These are phyloP conservation scores for Pseudopyricularia cyperi DNA, from an alignment of 2,329 filamentous ascomycete genomes.

Conservation along the genomic window DNA sequence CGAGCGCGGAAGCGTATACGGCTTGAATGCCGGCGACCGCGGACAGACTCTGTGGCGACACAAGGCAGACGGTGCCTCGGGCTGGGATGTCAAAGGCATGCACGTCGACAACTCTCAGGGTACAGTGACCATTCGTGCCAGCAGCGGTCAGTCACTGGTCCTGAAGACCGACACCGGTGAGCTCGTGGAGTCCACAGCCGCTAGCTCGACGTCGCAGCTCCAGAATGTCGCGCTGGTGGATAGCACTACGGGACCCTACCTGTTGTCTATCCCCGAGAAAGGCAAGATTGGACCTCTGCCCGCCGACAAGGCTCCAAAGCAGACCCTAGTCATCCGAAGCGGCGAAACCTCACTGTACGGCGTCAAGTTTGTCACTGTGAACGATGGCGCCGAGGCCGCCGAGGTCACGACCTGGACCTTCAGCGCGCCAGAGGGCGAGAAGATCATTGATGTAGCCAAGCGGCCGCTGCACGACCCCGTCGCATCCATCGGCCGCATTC, in stretches of 20 bases:
- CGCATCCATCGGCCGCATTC: conserved; percentile 86
- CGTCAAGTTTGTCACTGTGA: conserved; percentile 29
- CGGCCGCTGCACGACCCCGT: conserved; percentile 70
- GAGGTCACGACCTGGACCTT: conserved; percentile 53
- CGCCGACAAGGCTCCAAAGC: conserved; percentile 30
- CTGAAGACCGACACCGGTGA: conserved; percentile 40
- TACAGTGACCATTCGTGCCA: conserved; percentile 42
- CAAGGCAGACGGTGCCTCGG: conserved; percentile 39
- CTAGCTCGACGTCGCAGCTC: conserved; percentile 5
- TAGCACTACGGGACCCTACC: conserved; percentile 35
- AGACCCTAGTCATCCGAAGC: conserved; percentile 40
- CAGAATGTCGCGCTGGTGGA: conserved; percentile 39
- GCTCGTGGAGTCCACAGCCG: conserved; percentile 22
- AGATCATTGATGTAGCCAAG: conserved; percentile 53
- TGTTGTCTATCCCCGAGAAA: conserved; percentile 37
- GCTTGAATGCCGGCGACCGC: conserved; percentile 61
- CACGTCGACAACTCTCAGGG: conserved; percentile 44
- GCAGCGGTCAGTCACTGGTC: conserved; percentile 49
- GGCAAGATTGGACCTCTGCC: conserved; percentile 35
- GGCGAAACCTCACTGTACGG: conserved; percentile 35
- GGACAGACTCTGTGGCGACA: conserved; percentile 67
- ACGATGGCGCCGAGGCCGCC: neutral
- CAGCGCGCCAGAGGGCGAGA: conserved; percentile 49
- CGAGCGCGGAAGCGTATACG: conserved; percentile 64
- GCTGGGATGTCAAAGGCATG: conserved; percentile 57